Evolutionary conservation across 1,139 yeast species (phyloP), one percentile per base, ranked within the genome.

Genomic region (Entelexis paramagnoliae): DNA sequence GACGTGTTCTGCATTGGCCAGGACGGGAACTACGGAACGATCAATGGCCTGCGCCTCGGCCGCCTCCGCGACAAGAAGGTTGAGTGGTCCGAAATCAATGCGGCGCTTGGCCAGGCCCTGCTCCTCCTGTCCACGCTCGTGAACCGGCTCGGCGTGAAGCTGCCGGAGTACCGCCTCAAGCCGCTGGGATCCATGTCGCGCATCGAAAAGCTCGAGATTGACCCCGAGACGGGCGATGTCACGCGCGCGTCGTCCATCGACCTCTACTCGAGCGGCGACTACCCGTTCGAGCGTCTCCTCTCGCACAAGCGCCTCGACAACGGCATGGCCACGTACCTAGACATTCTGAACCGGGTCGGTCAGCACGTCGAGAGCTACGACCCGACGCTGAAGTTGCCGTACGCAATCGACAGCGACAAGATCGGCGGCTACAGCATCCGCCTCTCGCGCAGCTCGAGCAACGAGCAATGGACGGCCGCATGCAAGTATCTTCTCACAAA

Each of bases 21-120:
- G 59, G 87, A 83, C 51, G 91, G 91, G 9, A 78, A 78, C 47
- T 86, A 83, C 68, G 96, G 94, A 1, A 83, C 93, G 0, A 89
- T 91, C 28, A 89, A 89, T 65, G 94, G 91, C 0, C 72, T 86
- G 44, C 69, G 96, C 52, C 66, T 91, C 14, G 98, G 97, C 0
- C 69, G 79, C 24, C 64, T 78, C 45, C 76, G 76, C 44, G 75
- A 73, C 1, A 69, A 73, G 54, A 75, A 63, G 50, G 72, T 89
- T 0, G 84, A 93, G 3, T 88, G 96, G 95, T 79, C 86, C 49
- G 98, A 91, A 61, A 80, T 88, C 40, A 91, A 89, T 64, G 93
- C 94, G 1, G 97, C 95, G 0, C 70, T 91, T 65, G 98, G 98
- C 0, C 95, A 89, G 61, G 71, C 89, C 2, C 76, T 86, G 4